A percentile compares a stretch with the other conserved stretches of the same genome.
Conservation (phyloP, 805 yeast genomes). For the Alloascoidea africana region DNA sequence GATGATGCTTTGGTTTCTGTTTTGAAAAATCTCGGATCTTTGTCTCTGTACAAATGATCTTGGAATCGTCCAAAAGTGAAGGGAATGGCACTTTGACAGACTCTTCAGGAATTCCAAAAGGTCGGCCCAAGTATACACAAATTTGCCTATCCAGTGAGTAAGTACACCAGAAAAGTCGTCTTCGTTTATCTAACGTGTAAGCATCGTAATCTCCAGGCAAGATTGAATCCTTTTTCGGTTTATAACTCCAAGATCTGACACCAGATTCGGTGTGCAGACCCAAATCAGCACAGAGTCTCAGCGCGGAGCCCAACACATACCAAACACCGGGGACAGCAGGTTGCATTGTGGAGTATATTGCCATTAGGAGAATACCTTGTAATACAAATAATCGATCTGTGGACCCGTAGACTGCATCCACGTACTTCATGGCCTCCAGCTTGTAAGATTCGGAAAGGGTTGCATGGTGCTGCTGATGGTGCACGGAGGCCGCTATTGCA, state of each 20-base stretch:
- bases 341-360: constrained; percentile 69
- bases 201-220: constrained; percentile 22
- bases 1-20: no score
- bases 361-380: constrained; percentile 56
- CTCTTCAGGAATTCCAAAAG: constrained; percentile 80
- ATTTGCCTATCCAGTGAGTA: constrained; percentile 78
- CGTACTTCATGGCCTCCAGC: constrained; percentile 43
- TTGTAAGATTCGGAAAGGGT: constrained; percentile 57
- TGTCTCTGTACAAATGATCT: neutral
- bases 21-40: constrained; percentile 12
- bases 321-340: constrained; percentile 90
- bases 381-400: constrained; percentile 52
- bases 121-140: constrained; percentile 76
- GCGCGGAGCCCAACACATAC: constrained; percentile 73
- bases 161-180: constrained; percentile 80
- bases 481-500: constrained; percentile 67
- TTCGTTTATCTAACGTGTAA: constrained; percentile 48
- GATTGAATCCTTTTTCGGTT: constrained; percentile 4
- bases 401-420: constrained; percentile 41
- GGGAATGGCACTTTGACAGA: constrained; percentile 61
- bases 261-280: constrained; percentile 63
- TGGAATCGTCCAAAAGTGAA: constrained; percentile 51
- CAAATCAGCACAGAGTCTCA: constrained; percentile 68
- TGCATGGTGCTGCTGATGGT: constrained; percentile 53
- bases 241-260: constrained; percentile 10